phyloP scores from a whole-genome alignment of 768 basidiomycete genomes.

The Mycena galericulata region DNA sequence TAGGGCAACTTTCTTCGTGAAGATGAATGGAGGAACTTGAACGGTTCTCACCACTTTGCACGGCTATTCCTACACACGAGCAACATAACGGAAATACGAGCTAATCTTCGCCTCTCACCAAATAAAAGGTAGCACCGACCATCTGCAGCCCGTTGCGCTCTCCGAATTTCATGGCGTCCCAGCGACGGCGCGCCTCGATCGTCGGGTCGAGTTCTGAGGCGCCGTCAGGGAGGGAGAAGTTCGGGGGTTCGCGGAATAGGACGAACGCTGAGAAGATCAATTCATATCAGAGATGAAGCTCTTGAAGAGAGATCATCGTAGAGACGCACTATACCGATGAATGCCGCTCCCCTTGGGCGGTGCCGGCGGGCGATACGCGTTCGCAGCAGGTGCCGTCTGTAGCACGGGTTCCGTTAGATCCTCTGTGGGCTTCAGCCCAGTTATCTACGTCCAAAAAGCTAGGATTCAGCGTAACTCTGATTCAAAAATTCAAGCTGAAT shows the following conservation, averaged over 20 bases:
- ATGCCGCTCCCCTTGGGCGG: slow-evolving; percentile 30
- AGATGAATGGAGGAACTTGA: too few species aligned
- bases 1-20: too few species aligned
- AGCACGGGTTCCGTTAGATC: slow-evolving; percentile 11
- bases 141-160: slow-evolving; percentile 19
- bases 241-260: slow-evolving; percentile 27
- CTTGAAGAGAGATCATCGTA: neutral
- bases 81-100: too few species aligned
- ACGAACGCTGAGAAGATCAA: slow-evolving; percentile 7
- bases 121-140: slow-evolving; percentile 28
- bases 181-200: slow-evolving; percentile 25
- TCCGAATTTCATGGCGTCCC: slow-evolving; percentile 22
- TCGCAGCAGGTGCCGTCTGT: slow-evolving; percentile 6
- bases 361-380: slow-evolving; percentile 25
- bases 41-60: too few species aligned
- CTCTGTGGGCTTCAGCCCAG: neutral
- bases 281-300: neutral
- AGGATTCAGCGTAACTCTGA: neutral
- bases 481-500: neutral
- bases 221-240: slow-evolving; percentile 23
- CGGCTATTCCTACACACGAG: too few species aligned
- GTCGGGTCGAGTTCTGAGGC: slow-evolving; percentile 21
- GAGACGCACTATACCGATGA: slow-evolving; percentile 29
- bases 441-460: slow-evolving; percentile 4
- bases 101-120: slow-evolving; percentile 30